phyloP scores from a whole-genome alignment of 2,329 filamentous ascomycete species.

The Zymoseptoria ardabiliae region DNA sequence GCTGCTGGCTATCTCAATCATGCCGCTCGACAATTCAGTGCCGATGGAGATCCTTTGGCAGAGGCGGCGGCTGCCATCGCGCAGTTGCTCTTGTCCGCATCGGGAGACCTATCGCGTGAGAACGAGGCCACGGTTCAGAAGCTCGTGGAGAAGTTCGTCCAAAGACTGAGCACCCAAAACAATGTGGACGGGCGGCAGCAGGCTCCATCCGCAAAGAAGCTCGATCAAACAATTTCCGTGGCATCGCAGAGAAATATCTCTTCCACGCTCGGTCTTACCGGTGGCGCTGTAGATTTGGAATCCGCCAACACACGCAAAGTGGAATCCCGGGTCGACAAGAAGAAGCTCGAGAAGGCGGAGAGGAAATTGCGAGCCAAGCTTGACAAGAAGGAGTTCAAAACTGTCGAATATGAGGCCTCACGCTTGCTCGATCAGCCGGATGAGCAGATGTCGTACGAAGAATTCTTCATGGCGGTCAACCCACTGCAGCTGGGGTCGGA shows the following conservation, averaged over 20 bases:
- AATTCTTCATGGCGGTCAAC: slow-evolving; percentile 99
- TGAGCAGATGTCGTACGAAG: slow-evolving; percentile 86
- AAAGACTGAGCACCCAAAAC: slow-evolving; percentile 67
- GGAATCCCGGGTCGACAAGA: slow-evolving; percentile 93
- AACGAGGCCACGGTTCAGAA: slow-evolving; percentile 72
- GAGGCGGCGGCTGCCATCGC: slow-evolving; percentile 80
- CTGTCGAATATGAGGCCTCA: slow-evolving; percentile 94
- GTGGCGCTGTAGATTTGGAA: slow-evolving; percentile 81
- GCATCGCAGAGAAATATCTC: slow-evolving; percentile 92
- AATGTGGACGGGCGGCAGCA: slow-evolving; percentile 59
- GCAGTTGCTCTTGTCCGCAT: slow-evolving; percentile 88
- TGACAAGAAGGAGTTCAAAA: slow-evolving; percentile 97
- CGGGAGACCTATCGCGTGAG: slow-evolving; percentile 65
- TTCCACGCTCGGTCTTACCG: slow-evolving; percentile 81
- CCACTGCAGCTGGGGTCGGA: slow-evolving; percentile 77
- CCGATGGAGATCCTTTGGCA: slow-evolving; percentile 69
- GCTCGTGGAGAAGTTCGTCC: slow-evolving; percentile 84
- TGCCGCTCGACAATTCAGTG: slow-evolving; percentile 74
- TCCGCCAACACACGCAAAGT: slow-evolving; percentile 89
- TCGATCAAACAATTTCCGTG: slow-evolving; percentile 93
- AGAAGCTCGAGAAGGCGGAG: slow-evolving; percentile 98
- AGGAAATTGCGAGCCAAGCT: slow-evolving; percentile 96
- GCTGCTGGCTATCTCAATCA: slow-evolving; percentile 83
- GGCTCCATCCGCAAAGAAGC: slow-evolving; percentile 69
- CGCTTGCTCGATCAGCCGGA: slow-evolving; percentile 76